These are phyloP conservation scores for Camellia lanceoleosa DNA, from an alignment of 148 eudicot genomes.

Conservation along the genomic window DNA sequence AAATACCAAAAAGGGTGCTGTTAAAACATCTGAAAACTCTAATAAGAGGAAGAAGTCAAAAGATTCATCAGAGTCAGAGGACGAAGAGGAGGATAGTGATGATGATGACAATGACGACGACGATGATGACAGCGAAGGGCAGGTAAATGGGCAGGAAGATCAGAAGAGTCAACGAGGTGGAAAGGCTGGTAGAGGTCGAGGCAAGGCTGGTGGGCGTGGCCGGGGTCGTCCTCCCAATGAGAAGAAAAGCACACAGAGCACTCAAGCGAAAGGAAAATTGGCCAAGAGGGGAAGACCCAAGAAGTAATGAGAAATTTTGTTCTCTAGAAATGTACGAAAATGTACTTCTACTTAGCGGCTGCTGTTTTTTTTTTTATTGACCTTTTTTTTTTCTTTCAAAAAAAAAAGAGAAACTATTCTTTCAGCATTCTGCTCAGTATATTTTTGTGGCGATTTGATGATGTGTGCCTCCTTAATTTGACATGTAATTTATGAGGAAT, in stretches of 20 bases:
- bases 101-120: conserved; percentile 38
- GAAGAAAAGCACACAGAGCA: conserved; percentile 28
- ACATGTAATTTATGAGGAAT: conserved; percentile 1
- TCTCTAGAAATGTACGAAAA: conserved; percentile 5
- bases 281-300: conserved; percentile 69
- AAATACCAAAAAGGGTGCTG: conserved; percentile 44
- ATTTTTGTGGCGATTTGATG: background rate
- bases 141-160: conserved; percentile 48
- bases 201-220: conserved; percentile 43
- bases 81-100: conserved; percentile 40
- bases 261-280: conserved; percentile 36
- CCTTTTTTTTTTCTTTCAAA: too few relatives aligned
- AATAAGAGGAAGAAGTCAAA: conserved; percentile 72
- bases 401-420: background rate
- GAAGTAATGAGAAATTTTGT: conserved; percentile 41
- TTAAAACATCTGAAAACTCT: conserved; percentile 41
- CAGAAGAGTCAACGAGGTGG: conserved; percentile 53
- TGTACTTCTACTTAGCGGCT: background rate
- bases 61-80: conserved; percentile 65
- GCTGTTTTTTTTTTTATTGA: background rate
- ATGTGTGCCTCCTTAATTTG: background rate
- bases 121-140: conserved; percentile 47
- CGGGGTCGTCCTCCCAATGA: conserved; percentile 53
- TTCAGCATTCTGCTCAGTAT: background rate
- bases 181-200: conserved; percentile 70